Base-by-base conservation (phyloP, 2,329 filamentous ascomycete species). In the Ophiosphaerella korrae region DNA sequence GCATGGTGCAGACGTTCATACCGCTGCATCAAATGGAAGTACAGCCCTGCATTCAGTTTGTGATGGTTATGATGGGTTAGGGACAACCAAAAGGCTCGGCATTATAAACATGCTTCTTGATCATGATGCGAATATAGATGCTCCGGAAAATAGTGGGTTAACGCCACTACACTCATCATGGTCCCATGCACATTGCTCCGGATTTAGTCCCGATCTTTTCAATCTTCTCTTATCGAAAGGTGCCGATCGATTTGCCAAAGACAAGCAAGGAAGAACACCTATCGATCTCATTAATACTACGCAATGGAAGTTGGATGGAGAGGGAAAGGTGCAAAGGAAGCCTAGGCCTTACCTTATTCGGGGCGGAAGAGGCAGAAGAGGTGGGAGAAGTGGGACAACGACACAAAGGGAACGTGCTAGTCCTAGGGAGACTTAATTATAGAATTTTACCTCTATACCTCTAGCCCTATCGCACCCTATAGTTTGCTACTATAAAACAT, bases 41-140 rank as follows among this genome's bases (percentile, higher is more conserved):
- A 29, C 39, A 4, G 8, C n/a, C 14, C 14, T 42, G 16, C 23
- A 42, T 31, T 21, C 26, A 31, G 39, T n/a, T 13, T 42, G 39
- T 23, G 24, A 8, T 4, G 6, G 8, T 12, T 24, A 23, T 6
- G 34, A 13, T 5, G 4, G n/a, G n/a, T n/a, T n/a, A n/a, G n/a
- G n/a, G n/a, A 29, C 21, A 16, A 4, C 13, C 39, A 8, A 26
- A 35, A 37, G 16, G n/a, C 24, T 42, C 16, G 7, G 12, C 4
- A 49, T 44, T n/a, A 31, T 44, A 26, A 7, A 34, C 29, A 39
- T 44, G 9, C 34, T 49, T 21, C 46, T 49, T 24, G 40, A 49
- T 12, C 13, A 43, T 8, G 40, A 34, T 18, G 40, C 40, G 12
- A 24, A 49, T 16, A 23, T 49, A 12, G 34, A 43, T n/a, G 46